Evolutionary conservation across 345 rosid species (phyloP).

Genomic region (Corymbia maculata): DNA sequence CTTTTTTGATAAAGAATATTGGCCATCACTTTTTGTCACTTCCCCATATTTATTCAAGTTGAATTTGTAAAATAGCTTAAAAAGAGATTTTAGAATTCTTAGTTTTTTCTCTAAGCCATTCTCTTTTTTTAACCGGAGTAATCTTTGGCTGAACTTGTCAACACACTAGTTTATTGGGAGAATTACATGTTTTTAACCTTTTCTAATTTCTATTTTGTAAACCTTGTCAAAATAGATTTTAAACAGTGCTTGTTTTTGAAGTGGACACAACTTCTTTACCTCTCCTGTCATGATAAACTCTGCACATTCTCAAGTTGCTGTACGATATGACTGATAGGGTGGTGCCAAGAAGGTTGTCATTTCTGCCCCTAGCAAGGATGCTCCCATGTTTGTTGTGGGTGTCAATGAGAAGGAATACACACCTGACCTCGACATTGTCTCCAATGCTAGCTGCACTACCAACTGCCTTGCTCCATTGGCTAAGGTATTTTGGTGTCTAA

Average conservation of each 20-base stretch:
- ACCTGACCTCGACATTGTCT: conserved; percentile 34
- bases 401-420: conserved; percentile 55
- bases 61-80: background rate
- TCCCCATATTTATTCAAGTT: background rate
- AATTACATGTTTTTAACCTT: background rate
- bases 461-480: conserved; percentile 75
- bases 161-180: background rate
- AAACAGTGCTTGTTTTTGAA: background rate
- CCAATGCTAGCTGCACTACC: conserved; percentile 80
- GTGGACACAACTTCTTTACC: background rate
- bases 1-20: background rate
- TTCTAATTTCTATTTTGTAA: background rate
- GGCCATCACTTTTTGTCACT: background rate
- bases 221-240: background rate
- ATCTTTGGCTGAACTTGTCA: background rate
- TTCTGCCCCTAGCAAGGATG: conserved; percentile 66
- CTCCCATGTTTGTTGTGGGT: conserved; percentile 73
- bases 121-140: background rate
- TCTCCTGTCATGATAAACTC: background rate
- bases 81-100: background rate
- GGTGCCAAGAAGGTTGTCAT: conserved; percentile 66
- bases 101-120: background rate
- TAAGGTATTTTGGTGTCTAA: conserved; percentile 18
- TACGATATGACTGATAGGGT: conserved; percentile 18
- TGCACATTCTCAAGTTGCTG: background rate